Evolutionary conservation across 768 basidiomycete genomes (phyloP), one percentile per base, ranked within the genome.

Genomic region (Phanerochaete sordida): DNA sequence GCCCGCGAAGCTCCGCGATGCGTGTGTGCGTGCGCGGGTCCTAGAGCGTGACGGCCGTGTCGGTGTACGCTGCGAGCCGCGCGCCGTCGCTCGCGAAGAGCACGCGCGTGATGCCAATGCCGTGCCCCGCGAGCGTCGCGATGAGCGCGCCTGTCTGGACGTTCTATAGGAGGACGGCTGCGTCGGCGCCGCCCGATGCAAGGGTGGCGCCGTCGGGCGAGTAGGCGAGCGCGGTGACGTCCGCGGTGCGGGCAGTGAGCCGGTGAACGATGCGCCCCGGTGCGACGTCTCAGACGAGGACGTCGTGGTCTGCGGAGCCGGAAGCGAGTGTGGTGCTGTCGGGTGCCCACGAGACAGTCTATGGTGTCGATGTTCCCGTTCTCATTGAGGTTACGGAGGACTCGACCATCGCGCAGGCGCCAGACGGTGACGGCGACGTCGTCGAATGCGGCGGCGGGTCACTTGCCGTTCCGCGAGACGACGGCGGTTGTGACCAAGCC

Each of bases 361-460:
- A 64, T 57, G 7, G 33, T 49, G 31, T 66, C 64, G 9, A 24
- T 53, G 53, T 68, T 66, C 6, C 61, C 66, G 13, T 57, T 7
- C 2, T 53, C 51, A 15, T 31, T 27, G 9, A 59, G 35, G 11
- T 53, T 46, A 23, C 44, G 39, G 2, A 26, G 9, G 4, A 58
- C 13, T 12, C 27, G n/a, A 21, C 65, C 65, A 5, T 62, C 66
- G 31, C 46, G 33, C 21, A 57, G 24, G 48, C 73, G 64, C 70
- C 74, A 73, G 16, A 74, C 51, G 15, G 63, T 39, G 28, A 73
- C 57, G 5, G 66, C 66, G 27, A 55, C 62, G 59, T 73, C 72
- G n/a, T 47, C 35, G 21, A 69, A 72, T 2, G 62, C 67, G 1
- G 70, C 72, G 0, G 65, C 69, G 50, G 73, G 58, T 11, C 57